Percentiles rank a stretch among this genome's conserved stretches.
phyloP scores from a whole-genome alignment of 148 eudicot species.

The Vaccinium macrocarpon region DNA sequence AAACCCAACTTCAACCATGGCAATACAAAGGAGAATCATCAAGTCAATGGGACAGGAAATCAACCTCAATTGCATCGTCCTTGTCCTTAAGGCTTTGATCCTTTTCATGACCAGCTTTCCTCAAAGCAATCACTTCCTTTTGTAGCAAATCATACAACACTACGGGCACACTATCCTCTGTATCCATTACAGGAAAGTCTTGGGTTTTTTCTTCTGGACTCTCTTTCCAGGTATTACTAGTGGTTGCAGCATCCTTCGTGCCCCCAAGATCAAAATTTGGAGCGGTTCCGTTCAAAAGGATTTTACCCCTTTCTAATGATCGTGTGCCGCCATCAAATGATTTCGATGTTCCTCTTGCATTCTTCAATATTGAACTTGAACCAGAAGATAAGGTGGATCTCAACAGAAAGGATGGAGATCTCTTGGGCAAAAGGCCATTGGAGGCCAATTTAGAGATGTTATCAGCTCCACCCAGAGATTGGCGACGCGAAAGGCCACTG shows the following conservation, averaged over 20 bases:
- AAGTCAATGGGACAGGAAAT: background rate
- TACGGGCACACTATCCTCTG: constrained; percentile 81
- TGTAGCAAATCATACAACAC: constrained; percentile 84
- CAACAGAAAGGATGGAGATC: constrained; percentile 63
- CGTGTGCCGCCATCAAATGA: constrained; percentile 78
- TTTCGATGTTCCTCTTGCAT: constrained; percentile 79
- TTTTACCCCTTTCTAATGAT: constrained; percentile 76
- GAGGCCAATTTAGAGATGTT: constrained; percentile 52
- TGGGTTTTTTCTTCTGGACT: constrained; percentile 62
- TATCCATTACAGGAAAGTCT: constrained; percentile 48
- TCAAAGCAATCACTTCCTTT: constrained; percentile 83
- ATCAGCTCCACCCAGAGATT: constrained; percentile 67
- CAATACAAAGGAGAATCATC: background rate
- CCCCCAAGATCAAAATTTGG: constrained; percentile 52
- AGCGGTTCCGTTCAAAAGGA: constrained; percentile 57
- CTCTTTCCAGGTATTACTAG: constrained; percentile 46
- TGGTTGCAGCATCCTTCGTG: constrained; percentile 53
- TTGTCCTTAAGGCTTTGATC: constrained; percentile 98
- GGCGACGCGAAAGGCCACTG: constrained; percentile 60
- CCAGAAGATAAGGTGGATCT: constrained; percentile 51
- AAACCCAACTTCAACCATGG: constrained; percentile 6
- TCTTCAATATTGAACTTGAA: constrained; percentile 55
- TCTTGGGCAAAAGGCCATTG: constrained; percentile 70
- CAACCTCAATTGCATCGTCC: constrained; percentile 96
- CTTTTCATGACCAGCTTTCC: constrained; percentile 89